Evolutionary conservation across 805 yeast species (phyloP).

Genomic region (Candida ipomoeae): DNA sequence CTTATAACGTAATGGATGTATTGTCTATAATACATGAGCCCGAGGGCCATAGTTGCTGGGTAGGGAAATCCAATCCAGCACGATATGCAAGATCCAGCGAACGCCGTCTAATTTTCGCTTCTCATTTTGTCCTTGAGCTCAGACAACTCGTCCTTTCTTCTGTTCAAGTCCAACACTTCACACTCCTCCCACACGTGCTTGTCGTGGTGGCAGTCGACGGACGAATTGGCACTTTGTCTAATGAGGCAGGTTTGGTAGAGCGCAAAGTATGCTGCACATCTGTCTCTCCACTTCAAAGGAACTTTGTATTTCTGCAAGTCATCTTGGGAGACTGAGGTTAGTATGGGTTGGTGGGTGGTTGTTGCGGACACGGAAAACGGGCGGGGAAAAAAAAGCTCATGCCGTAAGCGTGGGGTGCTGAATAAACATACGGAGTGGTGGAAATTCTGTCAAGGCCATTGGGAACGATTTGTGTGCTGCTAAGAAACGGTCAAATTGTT

Average conservation of each 20-base stretch:
- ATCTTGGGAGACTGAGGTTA: constrained; percentile 63
- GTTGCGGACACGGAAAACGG: not conserved
- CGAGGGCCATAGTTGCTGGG: not conserved
- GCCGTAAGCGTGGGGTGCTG: not conserved
- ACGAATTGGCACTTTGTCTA: constrained; percentile 40
- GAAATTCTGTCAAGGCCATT: constrained; percentile 20
- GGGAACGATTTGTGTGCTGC: constrained; percentile 1
- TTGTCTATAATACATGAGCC: constrained; percentile 3
- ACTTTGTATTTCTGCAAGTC: constrained; percentile 77
- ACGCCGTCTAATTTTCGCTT: constrained; percentile 8
- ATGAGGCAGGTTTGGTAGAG: constrained; percentile 42
- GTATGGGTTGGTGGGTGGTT: constrained; percentile 8
- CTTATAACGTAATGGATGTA: not conserved
- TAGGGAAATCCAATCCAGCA: not conserved
- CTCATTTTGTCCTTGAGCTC: constrained; percentile 44
- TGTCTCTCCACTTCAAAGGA: constrained; percentile 76
- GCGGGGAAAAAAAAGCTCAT: not conserved
- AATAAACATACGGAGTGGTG: constrained; percentile 20
- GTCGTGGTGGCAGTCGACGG: constrained; percentile 63
- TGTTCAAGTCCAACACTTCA: constrained; percentile 73
- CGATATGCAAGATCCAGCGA: constrained; percentile 7
- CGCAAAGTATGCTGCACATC: constrained; percentile 63
- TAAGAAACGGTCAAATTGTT: not conserved
- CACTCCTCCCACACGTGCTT: constrained; percentile 85
- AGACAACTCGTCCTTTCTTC: constrained; percentile 72